phyloP scores from a whole-genome alignment of 2,329 filamentous ascomycete species.

The Cladophialophora carrionii region DNA sequence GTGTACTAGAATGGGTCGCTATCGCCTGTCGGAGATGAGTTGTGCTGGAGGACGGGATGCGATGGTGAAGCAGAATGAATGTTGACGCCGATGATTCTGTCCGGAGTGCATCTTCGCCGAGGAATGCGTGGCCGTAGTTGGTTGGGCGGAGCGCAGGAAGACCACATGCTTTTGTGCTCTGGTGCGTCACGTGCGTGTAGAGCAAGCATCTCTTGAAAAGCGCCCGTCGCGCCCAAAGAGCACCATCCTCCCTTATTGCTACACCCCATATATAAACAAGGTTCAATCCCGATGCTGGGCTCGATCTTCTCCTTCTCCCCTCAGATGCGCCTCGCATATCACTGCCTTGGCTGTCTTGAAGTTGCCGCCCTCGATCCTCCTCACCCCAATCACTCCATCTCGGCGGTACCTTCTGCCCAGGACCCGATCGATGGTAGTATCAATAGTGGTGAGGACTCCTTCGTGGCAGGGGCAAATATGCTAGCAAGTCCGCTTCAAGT shows the following conservation, averaged over 20 bases:
- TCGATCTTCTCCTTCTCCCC: background rate
- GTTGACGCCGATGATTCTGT: no score
- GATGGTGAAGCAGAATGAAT: no score
- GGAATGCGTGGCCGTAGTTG: background rate
- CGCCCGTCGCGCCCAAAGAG: no score
- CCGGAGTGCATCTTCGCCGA: no score
- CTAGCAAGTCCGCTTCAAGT: background rate
- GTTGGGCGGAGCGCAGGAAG: background rate
- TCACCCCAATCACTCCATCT: background rate
- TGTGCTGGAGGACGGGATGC: no score
- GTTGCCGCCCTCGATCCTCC: background rate
- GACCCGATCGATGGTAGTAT: background rate
- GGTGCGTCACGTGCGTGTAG: no score
- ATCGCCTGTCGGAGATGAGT: no score
- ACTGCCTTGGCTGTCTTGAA: background rate
- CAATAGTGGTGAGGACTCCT: background rate
- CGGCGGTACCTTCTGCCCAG: background rate
- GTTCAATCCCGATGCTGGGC: background rate
- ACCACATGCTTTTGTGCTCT: background rate
- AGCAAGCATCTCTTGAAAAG: no score
- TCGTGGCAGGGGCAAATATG: background rate
- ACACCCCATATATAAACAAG: no score
- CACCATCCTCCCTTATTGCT: no score
- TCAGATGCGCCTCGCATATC: background rate
- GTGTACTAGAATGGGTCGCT: no score